Base-by-base conservation (phyloP, 1,284 basidiomycete genomes). In the Schizophyllum commune region DNA sequence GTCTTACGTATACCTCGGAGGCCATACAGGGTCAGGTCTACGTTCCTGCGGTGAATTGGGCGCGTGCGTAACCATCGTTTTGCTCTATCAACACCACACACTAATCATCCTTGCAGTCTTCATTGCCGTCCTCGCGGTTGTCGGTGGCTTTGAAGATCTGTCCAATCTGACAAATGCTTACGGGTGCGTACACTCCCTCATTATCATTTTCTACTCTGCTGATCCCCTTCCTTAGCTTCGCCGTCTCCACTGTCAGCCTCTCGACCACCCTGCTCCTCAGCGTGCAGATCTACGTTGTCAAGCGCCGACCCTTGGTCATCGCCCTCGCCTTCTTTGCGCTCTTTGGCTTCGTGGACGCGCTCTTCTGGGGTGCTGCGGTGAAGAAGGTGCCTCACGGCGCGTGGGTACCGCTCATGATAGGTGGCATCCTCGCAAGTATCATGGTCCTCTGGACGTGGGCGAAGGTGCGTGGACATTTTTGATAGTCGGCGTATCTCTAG, bases 161-260 rank as follows among this genome's bases (percentile, higher is more conserved):
- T 67, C 74, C 1, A 73, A 75, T 6, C 68, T 85, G 39, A 79
- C 81, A 5, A 79, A 84, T 62, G 83, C 66, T 47, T 67, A 72
- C 58, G 80, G 80, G 8, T 83, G 64, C 52, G 62, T 65, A 17
- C 13, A n/a, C n/a, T n/a, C n/a, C n/a, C n/a, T n/a, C n/a, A n/a
- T n/a, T n/a, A n/a, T n/a, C n/a, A n/a, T n/a, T n/a, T n/a, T n/a
- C n/a, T n/a, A n/a, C n/a, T n/a, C n/a, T n/a, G n/a, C n/a, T n/a
- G n/a, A n/a, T n/a, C n/a, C n/a, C n/a, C n/a, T n/a, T n/a, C n/a
- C n/a, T n/a, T n/a, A 81, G 81, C 2, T 86, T 86, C 67, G 81
- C 84, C 0, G 85, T 87, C 5, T 76, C 84, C 0, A 84, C 84
- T 0, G 84, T 86, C 52, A 83, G 88, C 80, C 76, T 88, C 59